Base-by-base conservation (phyloP, 805 yeast genomes). In the Isabelozyma pseudorhagii region DNA sequence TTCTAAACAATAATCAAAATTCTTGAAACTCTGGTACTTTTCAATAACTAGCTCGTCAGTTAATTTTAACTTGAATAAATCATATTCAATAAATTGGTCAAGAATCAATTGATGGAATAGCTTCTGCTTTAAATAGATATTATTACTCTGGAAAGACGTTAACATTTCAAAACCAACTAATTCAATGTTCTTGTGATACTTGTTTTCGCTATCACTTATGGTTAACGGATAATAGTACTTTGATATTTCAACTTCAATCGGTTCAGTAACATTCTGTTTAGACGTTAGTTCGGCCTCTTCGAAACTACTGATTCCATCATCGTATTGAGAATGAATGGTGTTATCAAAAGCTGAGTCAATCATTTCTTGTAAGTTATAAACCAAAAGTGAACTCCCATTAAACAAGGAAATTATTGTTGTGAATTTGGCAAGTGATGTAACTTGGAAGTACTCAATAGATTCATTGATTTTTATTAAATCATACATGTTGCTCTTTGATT, bases 1-100 rank as follows among this genome's bases (percentile, higher is more conserved):
- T 55, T 81, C 85, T 40, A 81, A 59, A 46, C 82, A 78, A 57
- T 78, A 80, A 38, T 69, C 66, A 52, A 75, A 80, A 49, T 74
- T 77, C 18, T 66, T 64, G 55, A 75, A 79, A 11, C 59, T 58
- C 29, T 65, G 59, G 57, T 77, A 79, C 50, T 68, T 70, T 2
- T 61, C 51, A 1, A 64, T 54, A 36, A 66, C 61, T 9, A 60
- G 50, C 7, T 64, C 67, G 17, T 42, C 14, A 11, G 45, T n/a
- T 17, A 28, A 42, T 28, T 42, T 27, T 7, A 29, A 6, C 29
- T 55, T 61, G 18, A 60, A 48, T 47, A 81, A 66, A 51, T 78
- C 80, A 54, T 74, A 73, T 54, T 78, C 79, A 42, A 81, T 70
- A 50, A 80, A 66, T 50, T 76, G 71, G 51, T 72, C 71, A 38